Evolutionary conservation across 2,329 filamentous ascomycete genomes (phyloP).

Genomic region (Drechslera avenae): DNA sequence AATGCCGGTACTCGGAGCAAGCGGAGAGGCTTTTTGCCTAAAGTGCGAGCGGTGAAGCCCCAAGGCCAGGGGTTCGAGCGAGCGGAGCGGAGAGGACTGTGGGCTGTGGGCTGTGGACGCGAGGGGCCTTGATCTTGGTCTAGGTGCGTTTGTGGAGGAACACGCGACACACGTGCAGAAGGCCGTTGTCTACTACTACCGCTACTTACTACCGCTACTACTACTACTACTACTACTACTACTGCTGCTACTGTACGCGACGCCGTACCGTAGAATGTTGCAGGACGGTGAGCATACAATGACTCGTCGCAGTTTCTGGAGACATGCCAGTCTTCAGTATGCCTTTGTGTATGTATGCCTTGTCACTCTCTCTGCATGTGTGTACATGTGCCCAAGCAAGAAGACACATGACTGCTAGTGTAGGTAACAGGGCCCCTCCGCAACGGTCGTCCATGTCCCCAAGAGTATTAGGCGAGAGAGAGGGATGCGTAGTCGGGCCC

Average conservation of each 20-base stretch:
- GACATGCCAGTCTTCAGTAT: too few relatives aligned
- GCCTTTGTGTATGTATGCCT: too few relatives aligned
- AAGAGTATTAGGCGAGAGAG: constrained; percentile 16
- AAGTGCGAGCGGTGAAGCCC: constrained; percentile 30
- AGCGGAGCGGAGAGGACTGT: constrained; percentile 33
- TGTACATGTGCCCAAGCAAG: background rate
- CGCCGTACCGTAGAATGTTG: too few relatives aligned
- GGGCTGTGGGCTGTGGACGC: background rate
- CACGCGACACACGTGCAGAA: constrained; percentile 26
- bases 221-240: too few relatives aligned
- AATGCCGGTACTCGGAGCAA: constrained; percentile 28
- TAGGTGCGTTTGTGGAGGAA: constrained; percentile 15
- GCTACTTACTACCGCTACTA: too few relatives aligned
- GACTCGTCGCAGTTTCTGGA: too few relatives aligned
- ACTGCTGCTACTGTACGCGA: too few relatives aligned
- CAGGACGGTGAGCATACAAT: too few relatives aligned
- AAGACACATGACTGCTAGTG: background rate
- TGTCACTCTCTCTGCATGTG: too few relatives aligned
- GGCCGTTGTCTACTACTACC: background rate
- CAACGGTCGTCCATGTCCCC: constrained; percentile 9
- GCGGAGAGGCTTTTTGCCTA: constrained; percentile 30
- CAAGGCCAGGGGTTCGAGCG: constrained; percentile 20
- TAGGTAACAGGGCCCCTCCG: constrained; percentile 3
- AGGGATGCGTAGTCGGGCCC: constrained; percentile 21
- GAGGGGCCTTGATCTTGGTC: constrained; percentile 9